Evolutionary conservation across 2,329 filamentous ascomycete genomes (phyloP).

Genomic region (Trichoderma sp.): DNA sequence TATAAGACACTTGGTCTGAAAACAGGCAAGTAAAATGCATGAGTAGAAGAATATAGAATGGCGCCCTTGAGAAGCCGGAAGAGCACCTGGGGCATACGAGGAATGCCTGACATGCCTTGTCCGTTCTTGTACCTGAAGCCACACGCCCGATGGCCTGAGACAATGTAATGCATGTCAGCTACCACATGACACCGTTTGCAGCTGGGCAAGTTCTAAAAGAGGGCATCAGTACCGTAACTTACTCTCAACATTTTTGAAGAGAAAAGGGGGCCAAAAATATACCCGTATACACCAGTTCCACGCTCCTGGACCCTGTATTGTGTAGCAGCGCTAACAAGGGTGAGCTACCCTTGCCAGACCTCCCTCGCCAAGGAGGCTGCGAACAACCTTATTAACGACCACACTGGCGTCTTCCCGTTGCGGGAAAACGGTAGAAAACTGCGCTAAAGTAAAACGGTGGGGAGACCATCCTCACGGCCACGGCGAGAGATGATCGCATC

Average conservation of each 20-base stretch:
- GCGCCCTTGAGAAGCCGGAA: not conserved
- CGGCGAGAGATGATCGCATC: not conserved
- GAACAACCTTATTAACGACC: conserved; percentile 28
- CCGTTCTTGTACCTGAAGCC: not conserved
- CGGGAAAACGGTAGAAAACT: conserved; percentile 28
- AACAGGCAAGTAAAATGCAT: not conserved
- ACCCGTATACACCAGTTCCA: conserved; percentile 24
- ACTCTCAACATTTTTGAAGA: not conserved
- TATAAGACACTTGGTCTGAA: not conserved
- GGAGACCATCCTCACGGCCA: conserved; percentile 3
- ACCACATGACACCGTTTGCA: conserved; percentile 2
- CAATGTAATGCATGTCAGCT: not conserved
- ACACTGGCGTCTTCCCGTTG: conserved; percentile 20
- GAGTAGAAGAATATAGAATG: not conserved
- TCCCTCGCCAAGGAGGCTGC: conserved; percentile 12
- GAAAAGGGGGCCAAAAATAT: conserved; percentile 9
- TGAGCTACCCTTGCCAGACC: conserved; percentile 21
- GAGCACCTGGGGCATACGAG: not conserved
- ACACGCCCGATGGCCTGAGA: not conserved
- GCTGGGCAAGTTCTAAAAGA: not conserved
- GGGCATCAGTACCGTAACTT: not conserved
- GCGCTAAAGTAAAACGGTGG: conserved; percentile 20
- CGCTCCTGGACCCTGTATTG: conserved; percentile 23
- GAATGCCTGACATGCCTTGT: not conserved
- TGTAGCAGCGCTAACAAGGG: conserved; percentile 26